phyloP scores from a whole-genome alignment of 495 filamentous ascomycete species.

The Cercophora scortea region DNA sequence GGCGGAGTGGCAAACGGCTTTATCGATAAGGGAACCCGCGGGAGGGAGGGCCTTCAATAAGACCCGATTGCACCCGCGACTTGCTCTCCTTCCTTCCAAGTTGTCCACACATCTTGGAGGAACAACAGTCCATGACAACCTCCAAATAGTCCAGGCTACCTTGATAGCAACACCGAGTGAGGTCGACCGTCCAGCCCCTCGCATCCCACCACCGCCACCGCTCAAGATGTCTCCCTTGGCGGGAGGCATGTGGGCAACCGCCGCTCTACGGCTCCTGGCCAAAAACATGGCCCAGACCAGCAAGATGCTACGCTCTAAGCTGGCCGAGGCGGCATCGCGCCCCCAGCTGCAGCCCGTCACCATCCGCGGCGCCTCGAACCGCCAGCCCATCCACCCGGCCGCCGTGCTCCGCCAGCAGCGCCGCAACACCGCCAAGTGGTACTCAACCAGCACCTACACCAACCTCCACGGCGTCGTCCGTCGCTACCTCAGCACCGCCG shows the following conservation, averaged over 20 bases:
- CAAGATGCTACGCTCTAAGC: slow-evolving; percentile 46
- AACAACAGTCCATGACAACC: background rate
- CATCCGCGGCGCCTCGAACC: slow-evolving; percentile 37
- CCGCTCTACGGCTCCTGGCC: slow-evolving; percentile 60
- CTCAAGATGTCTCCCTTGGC: slow-evolving; percentile 51
- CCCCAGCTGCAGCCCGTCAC: slow-evolving; percentile 43
- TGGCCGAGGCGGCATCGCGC: slow-evolving; percentile 44
- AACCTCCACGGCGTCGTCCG: slow-evolving; percentile 49
- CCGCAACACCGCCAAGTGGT: slow-evolving; percentile 53
- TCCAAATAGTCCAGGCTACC: background rate
- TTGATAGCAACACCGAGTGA: background rate
- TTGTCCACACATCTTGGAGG: slow-evolving; percentile 2
- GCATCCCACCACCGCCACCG: background rate
- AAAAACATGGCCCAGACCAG: slow-evolving; percentile 53
- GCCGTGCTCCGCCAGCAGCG: slow-evolving; percentile 68
- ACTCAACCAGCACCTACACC: slow-evolving; percentile 46
- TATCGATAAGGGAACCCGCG: slow-evolving; percentile 18
- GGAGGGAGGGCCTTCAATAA: background rate
- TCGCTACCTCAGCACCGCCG: slow-evolving; percentile 52
- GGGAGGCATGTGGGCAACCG: slow-evolving; percentile 64
- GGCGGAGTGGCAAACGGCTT: slow-evolving; percentile 7
- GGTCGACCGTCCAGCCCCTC: background rate
- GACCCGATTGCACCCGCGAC: slow-evolving; percentile 12
- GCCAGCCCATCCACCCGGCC: slow-evolving; percentile 64
- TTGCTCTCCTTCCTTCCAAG: slow-evolving; percentile 1